These are phyloP conservation scores for Dendryphion nanum DNA, from an alignment of 2,329 filamentous ascomycete genomes.

Conservation along the genomic window DNA sequence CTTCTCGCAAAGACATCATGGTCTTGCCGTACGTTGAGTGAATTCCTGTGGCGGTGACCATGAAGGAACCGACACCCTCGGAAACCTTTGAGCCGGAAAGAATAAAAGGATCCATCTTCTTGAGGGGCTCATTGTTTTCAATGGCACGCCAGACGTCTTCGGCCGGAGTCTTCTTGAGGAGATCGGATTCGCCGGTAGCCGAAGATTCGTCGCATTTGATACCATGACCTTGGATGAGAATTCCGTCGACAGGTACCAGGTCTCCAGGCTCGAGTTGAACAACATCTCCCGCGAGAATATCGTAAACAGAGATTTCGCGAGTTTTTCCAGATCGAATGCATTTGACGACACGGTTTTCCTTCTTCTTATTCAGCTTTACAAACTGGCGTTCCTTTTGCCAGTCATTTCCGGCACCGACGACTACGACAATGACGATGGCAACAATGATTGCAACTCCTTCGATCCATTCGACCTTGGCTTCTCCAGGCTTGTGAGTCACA, in stretches of 20 bases:
- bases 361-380: constrained; percentile 76
- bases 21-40: constrained; percentile 76
- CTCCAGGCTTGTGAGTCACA: constrained; percentile 51
- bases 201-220: constrained; percentile 73
- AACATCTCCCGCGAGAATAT: constrained; percentile 72
- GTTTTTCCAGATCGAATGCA: constrained; percentile 73
- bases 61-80: constrained; percentile 71
- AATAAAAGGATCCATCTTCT: constrained; percentile 79
- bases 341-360: constrained; percentile 72
- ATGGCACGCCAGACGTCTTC: constrained; percentile 66
- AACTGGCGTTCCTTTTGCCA: constrained; percentile 82
- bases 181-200: constrained; percentile 72
- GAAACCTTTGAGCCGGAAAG: constrained; percentile 81
- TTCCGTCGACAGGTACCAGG: constrained; percentile 69
- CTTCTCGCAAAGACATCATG: constrained; percentile 74
- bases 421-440: constrained; percentile 72
- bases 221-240: constrained; percentile 67
- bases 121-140: constrained; percentile 58
- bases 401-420: constrained; percentile 76
- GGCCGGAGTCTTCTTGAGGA: constrained; percentile 65
- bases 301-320: constrained; percentile 66
- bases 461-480: constrained; percentile 70
- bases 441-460: constrained; percentile 78
- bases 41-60: constrained; percentile 72
- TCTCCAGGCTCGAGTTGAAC: constrained; percentile 72